phyloP scores from a whole-genome alignment of 495 filamentous ascomycete genomes.

The Podospora pseudoanserina region DNA sequence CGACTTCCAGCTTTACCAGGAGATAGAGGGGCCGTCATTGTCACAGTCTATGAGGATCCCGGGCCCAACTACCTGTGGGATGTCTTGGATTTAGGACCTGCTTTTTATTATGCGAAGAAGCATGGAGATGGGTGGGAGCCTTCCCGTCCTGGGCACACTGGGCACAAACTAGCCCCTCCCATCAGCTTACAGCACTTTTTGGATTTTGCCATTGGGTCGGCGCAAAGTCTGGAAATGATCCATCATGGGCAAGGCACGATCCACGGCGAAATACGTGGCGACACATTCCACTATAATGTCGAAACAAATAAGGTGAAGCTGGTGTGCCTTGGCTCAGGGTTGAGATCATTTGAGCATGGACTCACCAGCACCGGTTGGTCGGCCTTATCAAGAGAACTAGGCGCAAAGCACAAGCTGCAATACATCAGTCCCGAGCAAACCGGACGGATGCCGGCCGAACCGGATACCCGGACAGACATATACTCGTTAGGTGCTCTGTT shows the following conservation, averaged over 20 bases:
- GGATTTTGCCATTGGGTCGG: constrained; percentile 82
- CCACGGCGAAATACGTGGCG: constrained; percentile 81
- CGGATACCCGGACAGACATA: constrained; percentile 84
- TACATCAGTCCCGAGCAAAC: constrained; percentile 92
- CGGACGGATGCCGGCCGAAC: constrained; percentile 81
- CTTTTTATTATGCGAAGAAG: constrained; percentile 57
- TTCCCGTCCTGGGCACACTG: constrained; percentile 22
- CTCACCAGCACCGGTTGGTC: constrained; percentile 82
- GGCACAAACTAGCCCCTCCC: constrained; percentile 49
- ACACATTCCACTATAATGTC: constrained; percentile 79
- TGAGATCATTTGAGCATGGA: constrained; percentile 82
- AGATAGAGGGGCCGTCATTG: constrained; percentile 62
- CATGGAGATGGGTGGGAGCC: constrained; percentile 47
- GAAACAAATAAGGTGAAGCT: constrained; percentile 69
- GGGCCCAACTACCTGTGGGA: constrained; percentile 68
- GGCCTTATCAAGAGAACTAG: constrained; percentile 69
- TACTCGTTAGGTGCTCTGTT: constrained; percentile 84
- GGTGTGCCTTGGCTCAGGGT: constrained; percentile 77
- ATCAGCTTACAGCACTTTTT: constrained; percentile 71
- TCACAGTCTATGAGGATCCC: constrained; percentile 74
- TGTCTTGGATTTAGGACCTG: constrained; percentile 71
- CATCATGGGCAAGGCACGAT: constrained; percentile 79
- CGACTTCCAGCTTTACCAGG: constrained; percentile 60
- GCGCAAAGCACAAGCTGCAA: constrained; percentile 77
- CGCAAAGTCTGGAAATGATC: constrained; percentile 77